Evolutionary conservation across 2,329 filamentous ascomycete genomes (phyloP), one percentile per base, ranked within the genome.

Genomic region (Verticillium albo-atrum): DNA sequence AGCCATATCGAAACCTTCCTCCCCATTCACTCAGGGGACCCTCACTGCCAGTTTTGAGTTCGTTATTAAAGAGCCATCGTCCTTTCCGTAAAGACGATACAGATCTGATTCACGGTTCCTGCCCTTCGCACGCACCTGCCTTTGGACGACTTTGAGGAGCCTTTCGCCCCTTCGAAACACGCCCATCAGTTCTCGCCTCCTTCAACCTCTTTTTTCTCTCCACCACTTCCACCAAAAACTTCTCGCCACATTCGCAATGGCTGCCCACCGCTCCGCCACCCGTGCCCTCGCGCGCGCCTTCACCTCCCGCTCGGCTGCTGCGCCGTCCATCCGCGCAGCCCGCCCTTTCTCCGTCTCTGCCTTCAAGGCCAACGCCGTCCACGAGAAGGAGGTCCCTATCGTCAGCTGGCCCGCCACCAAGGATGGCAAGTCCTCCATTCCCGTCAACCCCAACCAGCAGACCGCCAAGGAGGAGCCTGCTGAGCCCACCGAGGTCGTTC

Each of bases 371-470:
- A 82, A 79, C 70, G 54, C 54, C 14, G 79, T 85, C 63, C 79
- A 78, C 63, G 82, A 85, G 74, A 82, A 81, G 65, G 81, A 84
- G 67, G 74, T 86, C 17, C 82, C 82, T 28, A 82, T 85, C 58
- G 82, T 82, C 25, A 74, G 83, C 66, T 86, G 85, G 30, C 73
- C 77, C 6, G 76, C 80, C 60, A 68, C 74, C 58, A 79, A 82
- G 65, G 81, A 80, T 59, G 82, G 83, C 68, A 81, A 83, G 71
- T 82, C 79, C 72, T 84, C 77, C 59, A 82, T 86, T 59, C 80
- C 80, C 54, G 82, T 86, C 50, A 42, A 30, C 47, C 55, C 55
- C 28, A 34, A 27, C 37, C 37, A 57, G 55, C 35, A 47, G 55
- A 14, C 35, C 37, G 17, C 17, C 14, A 20, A 32, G 37, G 35